Percentiles rank a stretch among this genome's conserved stretches.
phyloP scores from a whole-genome alignment of 768 basidiomycete species.

The Phlebiopsis flavidoalba region DNA sequence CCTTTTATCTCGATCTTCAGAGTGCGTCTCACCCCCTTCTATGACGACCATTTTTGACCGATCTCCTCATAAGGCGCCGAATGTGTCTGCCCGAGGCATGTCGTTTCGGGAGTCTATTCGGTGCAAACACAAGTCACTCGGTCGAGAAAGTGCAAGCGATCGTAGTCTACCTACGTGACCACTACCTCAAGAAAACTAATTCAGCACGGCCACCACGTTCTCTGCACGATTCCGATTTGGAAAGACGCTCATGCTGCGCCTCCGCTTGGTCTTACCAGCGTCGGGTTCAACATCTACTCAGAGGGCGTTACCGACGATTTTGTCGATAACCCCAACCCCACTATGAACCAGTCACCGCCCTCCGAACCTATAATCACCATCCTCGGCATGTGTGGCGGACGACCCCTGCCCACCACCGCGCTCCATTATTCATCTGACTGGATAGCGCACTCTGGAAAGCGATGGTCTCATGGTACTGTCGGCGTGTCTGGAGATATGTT shows the following conservation, averaged over 20 bases:
- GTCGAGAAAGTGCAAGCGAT: slow-evolving; percentile 17
- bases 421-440: slow-evolving; percentile 15
- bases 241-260: neutral
- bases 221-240: slow-evolving; percentile 22
- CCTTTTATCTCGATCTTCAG: slow-evolving; percentile 18
- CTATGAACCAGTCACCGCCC: neutral
- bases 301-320: slow-evolving; percentile 6
- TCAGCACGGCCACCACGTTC: slow-evolving; percentile 15
- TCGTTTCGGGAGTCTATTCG: slow-evolving; percentile 16
- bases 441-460: slow-evolving; percentile 11
- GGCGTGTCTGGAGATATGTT: slow-evolving; percentile 17
- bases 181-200: slow-evolving; percentile 18
- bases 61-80: slow-evolving; percentile 11
- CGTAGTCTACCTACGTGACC: slow-evolving; percentile 16
- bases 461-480: slow-evolving; percentile 18
- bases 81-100: slow-evolving; percentile 21
- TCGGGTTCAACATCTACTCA: slow-evolving; percentile 16
- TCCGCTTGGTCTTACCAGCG: slow-evolving; percentile 11
- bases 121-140: slow-evolving; percentile 8
- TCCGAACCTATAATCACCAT: slow-evolving; percentile 18
- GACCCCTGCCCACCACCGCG: slow-evolving; percentile 8
- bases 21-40: slow-evolving; percentile 10
- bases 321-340: neutral
- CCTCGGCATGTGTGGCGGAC: slow-evolving; percentile 17
- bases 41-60: neutral